These are phyloP conservation scores for Helenozyma rhizophorensis DNA, from an alignment of 805 yeast genomes.

Conservation along the genomic window DNA sequence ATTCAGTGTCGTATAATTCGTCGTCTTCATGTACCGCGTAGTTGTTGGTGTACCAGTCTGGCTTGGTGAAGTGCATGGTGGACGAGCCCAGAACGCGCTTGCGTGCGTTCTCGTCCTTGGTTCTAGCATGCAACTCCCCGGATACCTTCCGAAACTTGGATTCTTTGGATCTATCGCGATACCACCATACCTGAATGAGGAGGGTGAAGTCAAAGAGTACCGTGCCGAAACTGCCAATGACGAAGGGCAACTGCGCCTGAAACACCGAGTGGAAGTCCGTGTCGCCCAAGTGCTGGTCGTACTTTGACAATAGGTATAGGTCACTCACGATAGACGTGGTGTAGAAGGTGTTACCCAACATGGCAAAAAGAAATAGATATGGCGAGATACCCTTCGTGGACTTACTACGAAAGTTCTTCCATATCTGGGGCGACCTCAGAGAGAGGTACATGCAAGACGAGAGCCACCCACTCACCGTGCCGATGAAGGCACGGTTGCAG, in stretches of 20 bases:
- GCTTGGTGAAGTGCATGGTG: constrained; percentile 26
- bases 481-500: constrained; percentile 15
- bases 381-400: constrained; percentile 35
- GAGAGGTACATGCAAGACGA: constrained; percentile 28
- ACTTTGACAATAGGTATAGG: constrained; percentile 20
- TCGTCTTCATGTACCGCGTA: constrained; percentile 1
- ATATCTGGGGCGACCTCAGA: constrained; percentile 34
- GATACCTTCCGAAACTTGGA: too few species aligned
- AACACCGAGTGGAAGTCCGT: constrained; percentile 13
- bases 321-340: constrained; percentile 30
- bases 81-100: not conserved
- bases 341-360: constrained; percentile 34
- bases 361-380: constrained; percentile 30
- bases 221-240: constrained; percentile 21
- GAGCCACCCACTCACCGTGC: constrained; percentile 30
- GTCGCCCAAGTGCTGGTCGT: constrained; percentile 11
- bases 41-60: constrained; percentile 36
- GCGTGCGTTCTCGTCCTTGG: too few species aligned
- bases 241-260: constrained; percentile 16
- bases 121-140: too few species aligned
- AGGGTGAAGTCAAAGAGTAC: constrained; percentile 26
- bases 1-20: too few species aligned
- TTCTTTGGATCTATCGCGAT: constrained; percentile 1
- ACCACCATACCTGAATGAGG: constrained; percentile 30
- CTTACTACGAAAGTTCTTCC: constrained; percentile 23